A percentile compares a stretch with the other conserved stretches of the same genome.
Conservation (phyloP, 495 filamentous ascomycete genomes). For the Podospora conica region DNA sequence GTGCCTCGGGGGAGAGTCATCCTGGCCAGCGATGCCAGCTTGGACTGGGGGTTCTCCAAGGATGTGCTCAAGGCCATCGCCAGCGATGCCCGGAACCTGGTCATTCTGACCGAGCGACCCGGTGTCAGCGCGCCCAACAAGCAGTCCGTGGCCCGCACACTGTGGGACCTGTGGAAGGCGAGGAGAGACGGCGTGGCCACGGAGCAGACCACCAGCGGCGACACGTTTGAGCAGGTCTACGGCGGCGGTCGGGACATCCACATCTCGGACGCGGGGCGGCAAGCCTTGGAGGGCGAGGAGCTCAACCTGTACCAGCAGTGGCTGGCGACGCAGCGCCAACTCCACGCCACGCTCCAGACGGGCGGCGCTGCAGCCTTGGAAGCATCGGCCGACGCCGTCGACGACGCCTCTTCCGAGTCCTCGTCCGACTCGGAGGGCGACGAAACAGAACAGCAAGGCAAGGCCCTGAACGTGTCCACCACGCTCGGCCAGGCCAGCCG, state of each 20-base stretch:
- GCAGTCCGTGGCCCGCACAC: slow-evolving; percentile 47
- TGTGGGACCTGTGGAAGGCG: slow-evolving; percentile 73
- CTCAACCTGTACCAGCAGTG: slow-evolving; percentile 81
- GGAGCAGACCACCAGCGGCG: slow-evolving; percentile 51
- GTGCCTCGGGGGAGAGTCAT: slow-evolving; percentile 62
- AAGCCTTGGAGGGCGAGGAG: slow-evolving; percentile 65
- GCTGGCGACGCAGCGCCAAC: slow-evolving; percentile 71
- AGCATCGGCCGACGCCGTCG: slow-evolving; percentile 66
- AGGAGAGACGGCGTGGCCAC: slow-evolving; percentile 55
- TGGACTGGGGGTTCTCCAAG: slow-evolving; percentile 94
- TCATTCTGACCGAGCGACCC: slow-evolving; percentile 73
- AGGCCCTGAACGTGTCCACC: slow-evolving; percentile 80
- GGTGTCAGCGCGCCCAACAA: slow-evolving; percentile 29
- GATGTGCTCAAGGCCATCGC: slow-evolving; percentile 73
- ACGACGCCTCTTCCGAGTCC: slow-evolving; percentile 73
- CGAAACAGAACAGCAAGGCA: slow-evolving; percentile 84
- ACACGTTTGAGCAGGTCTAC: slow-evolving; percentile 59
- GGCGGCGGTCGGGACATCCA: slow-evolving; percentile 56
- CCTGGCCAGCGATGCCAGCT: slow-evolving; percentile 78
- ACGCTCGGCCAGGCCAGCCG: slow-evolving; percentile 72
- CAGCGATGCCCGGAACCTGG: slow-evolving; percentile 66
- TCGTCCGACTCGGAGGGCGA: slow-evolving; percentile 83
- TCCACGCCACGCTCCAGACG: slow-evolving; percentile 67
- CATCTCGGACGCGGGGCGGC: slow-evolving; percentile 52
- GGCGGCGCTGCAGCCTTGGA: slow-evolving; percentile 60